Evolutionary conservation across 176 grass and related monocot genomes (phyloP), one percentile per base, ranked within the genome.

Genomic region (Zoysia japonica): DNA sequence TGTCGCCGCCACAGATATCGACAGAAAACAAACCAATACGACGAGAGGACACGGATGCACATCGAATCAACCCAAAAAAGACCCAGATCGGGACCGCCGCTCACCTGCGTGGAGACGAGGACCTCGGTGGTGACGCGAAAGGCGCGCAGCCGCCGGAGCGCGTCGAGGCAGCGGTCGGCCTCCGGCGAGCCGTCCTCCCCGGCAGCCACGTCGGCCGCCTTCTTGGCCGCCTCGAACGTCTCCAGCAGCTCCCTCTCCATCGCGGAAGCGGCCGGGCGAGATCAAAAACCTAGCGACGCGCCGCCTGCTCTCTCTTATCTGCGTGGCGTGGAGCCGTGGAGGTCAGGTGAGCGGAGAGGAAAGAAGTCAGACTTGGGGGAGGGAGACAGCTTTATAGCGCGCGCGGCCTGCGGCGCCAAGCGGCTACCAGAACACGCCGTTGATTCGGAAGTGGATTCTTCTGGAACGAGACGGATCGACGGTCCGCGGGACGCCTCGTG

Each of bases 171-270:
- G 54, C 92, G 88, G 72, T 85, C 84, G 46, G 88, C 92, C 92
- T 95, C 92, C 59, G 96, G 65, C 67, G 86, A 85, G 70, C 35
- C 78, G 40, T 74, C 75, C 36, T 53, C 81, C 44, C 48, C 78
- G 16, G 68, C 73, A 12, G 79, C 84, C 19, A 78, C 86, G 72
- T 93, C 96, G 53, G 92, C 96, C 20, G 92, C 88, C 92, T 95
- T 99, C 85, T 87, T 98, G 6, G 96, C 96, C 9, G 82, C 92
- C 56, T 99, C 90, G 59, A 99, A 99, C 6, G 84, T 91, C 88
- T 95, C 90, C 69, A 99, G 68, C 0, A 99, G 82, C 82, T 99
- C 96, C 90, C 86, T 88, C 81, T 99, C 90, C 92, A 92, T 93
- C 10, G 78, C 78, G 20, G 63, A n/a, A 75, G 74, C 20, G 64